Conservation (phyloP, 1,284 basidiomycete species). For the Austropuccinia psidii region DNA sequence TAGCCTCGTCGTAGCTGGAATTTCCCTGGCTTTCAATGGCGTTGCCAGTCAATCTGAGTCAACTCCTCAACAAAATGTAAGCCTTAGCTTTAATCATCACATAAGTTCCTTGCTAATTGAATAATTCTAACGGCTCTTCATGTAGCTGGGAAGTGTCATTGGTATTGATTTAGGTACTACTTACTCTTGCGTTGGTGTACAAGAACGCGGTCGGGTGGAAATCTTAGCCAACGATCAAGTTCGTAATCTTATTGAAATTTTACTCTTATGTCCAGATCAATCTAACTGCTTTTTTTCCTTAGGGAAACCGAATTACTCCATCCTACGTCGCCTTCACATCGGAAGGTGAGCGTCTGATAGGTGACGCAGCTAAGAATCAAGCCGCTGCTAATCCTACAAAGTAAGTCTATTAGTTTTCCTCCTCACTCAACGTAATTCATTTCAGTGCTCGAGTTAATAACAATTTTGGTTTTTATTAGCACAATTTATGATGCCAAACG, state of each 20-base stretch:
- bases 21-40: constrained; percentile 10
- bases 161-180: constrained; percentile 58
- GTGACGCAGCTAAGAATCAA: constrained; percentile 59
- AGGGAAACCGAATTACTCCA: constrained; percentile 93
- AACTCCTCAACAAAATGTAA: constrained; percentile 1
- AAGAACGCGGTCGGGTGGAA: constrained; percentile 84
- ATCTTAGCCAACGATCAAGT: constrained; percentile 75
- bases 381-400: constrained; percentile 53
- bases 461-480: constrained; percentile 68
- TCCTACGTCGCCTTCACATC: constrained; percentile 75
- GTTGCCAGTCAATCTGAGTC: background rate
- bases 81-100: background rate
- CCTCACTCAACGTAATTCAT: background rate
- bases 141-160: constrained; percentile 43
- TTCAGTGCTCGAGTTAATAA: constrained; percentile 36
- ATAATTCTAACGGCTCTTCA: background rate
- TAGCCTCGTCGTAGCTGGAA: constrained; percentile 20
- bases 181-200: constrained; percentile 63
- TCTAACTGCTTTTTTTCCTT: constrained; percentile 53
- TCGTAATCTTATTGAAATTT: background rate
- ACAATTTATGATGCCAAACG: constrained; percentile 97
- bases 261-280: background rate
- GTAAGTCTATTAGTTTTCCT: constrained; percentile 42
- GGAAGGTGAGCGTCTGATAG: constrained; percentile 69
- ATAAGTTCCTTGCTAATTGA: background rate